These are phyloP conservation scores for Naganishia sp. DNA, from an alignment of 1,284 basidiomycete genomes.

Conservation along the genomic window DNA sequence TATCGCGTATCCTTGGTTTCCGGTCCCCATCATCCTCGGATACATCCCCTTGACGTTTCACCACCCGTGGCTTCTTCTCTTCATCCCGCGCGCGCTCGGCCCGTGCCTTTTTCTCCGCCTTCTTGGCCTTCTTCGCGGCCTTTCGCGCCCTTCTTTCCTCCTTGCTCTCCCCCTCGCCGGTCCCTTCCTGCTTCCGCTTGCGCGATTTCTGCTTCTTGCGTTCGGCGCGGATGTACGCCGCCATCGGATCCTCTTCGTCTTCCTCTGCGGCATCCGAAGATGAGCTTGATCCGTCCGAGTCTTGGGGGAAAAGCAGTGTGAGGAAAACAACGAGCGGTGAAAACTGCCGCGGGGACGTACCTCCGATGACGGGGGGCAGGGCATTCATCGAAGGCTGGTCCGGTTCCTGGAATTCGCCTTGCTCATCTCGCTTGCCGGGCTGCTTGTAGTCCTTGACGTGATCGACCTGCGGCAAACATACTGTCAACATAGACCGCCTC, in stretches of 20 bases:
- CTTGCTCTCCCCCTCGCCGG: conserved; percentile 35
- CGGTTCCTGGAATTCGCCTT: conserved; percentile 83
- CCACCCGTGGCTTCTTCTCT: background rate
- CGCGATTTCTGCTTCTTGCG: conserved; percentile 66
- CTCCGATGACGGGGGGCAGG: conserved; percentile 62
- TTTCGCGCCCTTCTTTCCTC: conserved; percentile 36
- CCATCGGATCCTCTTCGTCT: conserved; percentile 97
- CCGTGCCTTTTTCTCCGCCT: conserved; percentile 32
- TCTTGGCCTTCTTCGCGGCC: conserved; percentile 39
- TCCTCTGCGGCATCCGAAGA: conserved; percentile 64
- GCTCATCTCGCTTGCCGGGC: conserved; percentile 72
- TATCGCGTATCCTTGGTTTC: background rate
- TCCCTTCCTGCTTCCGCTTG: conserved; percentile 45
- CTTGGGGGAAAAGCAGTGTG: conserved; percentile 33
- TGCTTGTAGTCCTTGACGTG: conserved; percentile 95
- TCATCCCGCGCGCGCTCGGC: background rate
- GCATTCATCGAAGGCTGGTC: conserved; percentile 85
- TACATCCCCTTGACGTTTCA: conserved; percentile 4
- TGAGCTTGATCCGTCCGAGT: conserved; percentile 37
- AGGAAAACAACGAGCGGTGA: no score
- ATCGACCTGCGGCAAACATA: conserved; percentile 60
- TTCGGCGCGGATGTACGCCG: conserved; percentile 68
- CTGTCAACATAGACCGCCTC: background rate
- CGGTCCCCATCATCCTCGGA: background rate
- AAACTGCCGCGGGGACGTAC: background rate